phyloP scores from a whole-genome alignment of 2,329 filamentous ascomycete species.

The Neofusicoccum cordaticola region DNA sequence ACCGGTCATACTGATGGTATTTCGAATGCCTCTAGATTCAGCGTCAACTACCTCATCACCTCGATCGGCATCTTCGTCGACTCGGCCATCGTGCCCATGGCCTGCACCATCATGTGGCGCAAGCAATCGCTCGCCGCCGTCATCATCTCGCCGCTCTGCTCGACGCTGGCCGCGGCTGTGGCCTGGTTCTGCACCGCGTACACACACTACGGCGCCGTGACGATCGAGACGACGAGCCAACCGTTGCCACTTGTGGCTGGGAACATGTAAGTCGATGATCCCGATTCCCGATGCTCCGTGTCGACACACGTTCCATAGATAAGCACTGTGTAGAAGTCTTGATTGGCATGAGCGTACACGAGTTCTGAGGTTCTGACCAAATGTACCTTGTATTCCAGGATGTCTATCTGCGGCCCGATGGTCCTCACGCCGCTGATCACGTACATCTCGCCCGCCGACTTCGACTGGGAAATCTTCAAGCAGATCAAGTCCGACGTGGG shows the following conservation, averaged over 20 bases:
- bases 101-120: slow-evolving; percentile 38
- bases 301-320: no score
- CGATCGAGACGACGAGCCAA: slow-evolving; percentile 31
- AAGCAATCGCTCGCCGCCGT: slow-evolving; percentile 47
- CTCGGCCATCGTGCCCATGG: slow-evolving; percentile 40
- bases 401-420: slow-evolving; percentile 13
- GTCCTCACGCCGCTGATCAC: slow-evolving; percentile 38
- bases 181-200: slow-evolving; percentile 37
- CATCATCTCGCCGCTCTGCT: slow-evolving; percentile 50
- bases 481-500: slow-evolving; percentile 13
- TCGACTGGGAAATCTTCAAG: slow-evolving; percentile 41
- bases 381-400: not conserved
- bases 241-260: slow-evolving; percentile 20
- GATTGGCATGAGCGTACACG: no score
- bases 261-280: slow-evolving; percentile 19
- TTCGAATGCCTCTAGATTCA: not conserved
- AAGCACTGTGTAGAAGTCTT: no score
- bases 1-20: no score
- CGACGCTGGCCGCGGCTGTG: slow-evolving; percentile 50
- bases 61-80: slow-evolving; percentile 44
- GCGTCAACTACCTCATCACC: slow-evolving; percentile 22
- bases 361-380: slow-evolving; percentile 5
- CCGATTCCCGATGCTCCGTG: no score
- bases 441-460: slow-evolving; percentile 43
- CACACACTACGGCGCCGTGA: slow-evolving; percentile 33